Percentiles rank a stretch among this genome's conserved stretches.
phyloP scores from a whole-genome alignment of 495 filamentous ascomycete genomes.

The Hypoxylon lenormandii region DNA sequence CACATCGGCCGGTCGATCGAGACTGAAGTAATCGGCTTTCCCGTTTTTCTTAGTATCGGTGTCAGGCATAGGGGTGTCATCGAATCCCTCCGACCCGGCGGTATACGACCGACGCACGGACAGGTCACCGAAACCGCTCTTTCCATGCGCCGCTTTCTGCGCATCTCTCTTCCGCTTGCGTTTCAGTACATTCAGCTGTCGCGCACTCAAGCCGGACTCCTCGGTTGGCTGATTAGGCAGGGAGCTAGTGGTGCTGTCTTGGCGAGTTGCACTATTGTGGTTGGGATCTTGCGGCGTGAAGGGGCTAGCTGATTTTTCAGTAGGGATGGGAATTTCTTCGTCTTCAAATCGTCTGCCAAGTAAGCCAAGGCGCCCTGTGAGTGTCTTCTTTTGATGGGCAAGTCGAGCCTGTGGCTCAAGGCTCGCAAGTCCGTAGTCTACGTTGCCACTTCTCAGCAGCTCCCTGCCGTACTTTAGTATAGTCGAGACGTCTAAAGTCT shows the following conservation, averaged over 20 bases:
- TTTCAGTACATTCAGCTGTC: constrained; percentile 93
- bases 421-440: constrained; percentile 81
- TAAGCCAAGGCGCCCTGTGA: constrained; percentile 84
- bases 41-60: constrained; percentile 71
- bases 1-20: constrained; percentile 75
- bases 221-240: constrained; percentile 62
- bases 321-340: constrained; percentile 72
- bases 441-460: constrained; percentile 82
- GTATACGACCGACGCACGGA: constrained; percentile 74
- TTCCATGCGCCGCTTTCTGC: constrained; percentile 75
- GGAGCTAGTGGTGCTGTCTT: constrained; percentile 50
- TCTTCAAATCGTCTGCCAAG: constrained; percentile 83
- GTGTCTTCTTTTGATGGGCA: constrained; percentile 86
- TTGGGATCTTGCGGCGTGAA: constrained; percentile 57
- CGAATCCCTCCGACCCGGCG: constrained; percentile 61
- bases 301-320: constrained; percentile 55
- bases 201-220: constrained; percentile 81
- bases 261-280: constrained; percentile 58
- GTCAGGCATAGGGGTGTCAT: constrained; percentile 73
- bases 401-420: constrained; percentile 84
- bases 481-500: constrained; percentile 78
- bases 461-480: constrained; percentile 84
- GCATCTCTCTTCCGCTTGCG: constrained; percentile 86
- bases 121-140: constrained; percentile 85
- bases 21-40: constrained; percentile 88